Evolutionary conservation across 257 asterid genomes (phyloP).

Genomic region (Rauvolfia tetraphylla): DNA sequence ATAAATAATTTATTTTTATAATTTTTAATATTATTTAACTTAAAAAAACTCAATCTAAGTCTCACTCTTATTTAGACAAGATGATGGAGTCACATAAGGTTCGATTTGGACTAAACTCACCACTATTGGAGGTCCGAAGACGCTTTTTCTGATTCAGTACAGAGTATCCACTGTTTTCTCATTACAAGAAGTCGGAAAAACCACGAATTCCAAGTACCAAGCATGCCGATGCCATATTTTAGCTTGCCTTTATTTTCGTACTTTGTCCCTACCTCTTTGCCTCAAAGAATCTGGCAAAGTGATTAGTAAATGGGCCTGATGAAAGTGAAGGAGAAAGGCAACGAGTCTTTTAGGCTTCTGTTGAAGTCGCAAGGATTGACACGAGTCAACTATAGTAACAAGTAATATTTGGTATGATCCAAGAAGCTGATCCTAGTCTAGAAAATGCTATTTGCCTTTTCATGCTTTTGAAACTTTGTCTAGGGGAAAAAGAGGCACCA

Average conservation of each 20-base stretch:
- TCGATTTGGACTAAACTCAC: neutral
- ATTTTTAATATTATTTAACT: no score
- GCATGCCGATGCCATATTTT: neutral
- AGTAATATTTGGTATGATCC: neutral
- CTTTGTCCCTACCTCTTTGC: conserved; percentile 1
- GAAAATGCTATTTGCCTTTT: neutral
- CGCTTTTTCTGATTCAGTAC: neutral
- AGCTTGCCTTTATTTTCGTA: neutral
- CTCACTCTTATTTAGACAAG: no score
- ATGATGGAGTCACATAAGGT: no score
- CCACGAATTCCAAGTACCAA: neutral
- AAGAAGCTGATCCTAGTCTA: neutral
- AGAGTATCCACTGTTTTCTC: neutral
- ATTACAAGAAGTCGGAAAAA: neutral
- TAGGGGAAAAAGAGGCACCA: neutral
- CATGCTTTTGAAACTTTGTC: neutral
- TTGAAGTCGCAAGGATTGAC: neutral
- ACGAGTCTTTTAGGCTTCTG: neutral
- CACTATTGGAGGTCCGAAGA: neutral
- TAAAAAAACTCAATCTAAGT: no score
- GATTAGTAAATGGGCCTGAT: neutral
- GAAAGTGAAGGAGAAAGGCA: neutral
- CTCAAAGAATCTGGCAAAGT: neutral
- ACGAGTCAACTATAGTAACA: neutral
- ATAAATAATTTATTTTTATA: no score